Evolutionary conservation across 2,329 filamentous ascomycete species (phyloP).

Genomic region (Fusarium haematococcum): DNA sequence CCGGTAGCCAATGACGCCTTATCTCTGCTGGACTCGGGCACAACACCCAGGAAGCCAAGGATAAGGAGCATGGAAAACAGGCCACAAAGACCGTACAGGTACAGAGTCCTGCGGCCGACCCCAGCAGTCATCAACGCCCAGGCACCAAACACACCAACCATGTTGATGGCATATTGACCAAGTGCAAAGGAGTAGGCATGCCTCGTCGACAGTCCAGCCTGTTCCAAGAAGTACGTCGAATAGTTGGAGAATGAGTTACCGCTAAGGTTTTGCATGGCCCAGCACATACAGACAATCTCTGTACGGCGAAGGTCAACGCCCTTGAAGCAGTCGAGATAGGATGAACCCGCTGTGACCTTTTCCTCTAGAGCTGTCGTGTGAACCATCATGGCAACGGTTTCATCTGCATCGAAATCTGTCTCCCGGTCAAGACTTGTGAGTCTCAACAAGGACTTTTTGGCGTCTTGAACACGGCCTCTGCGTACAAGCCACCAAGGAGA

Average conservation of each 20-base stretch:
- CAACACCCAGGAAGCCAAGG: constrained; percentile 85
- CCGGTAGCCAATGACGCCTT: constrained; percentile 80
- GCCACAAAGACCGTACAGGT: constrained; percentile 80
- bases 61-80: constrained; percentile 82
- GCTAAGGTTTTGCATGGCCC: constrained; percentile 73
- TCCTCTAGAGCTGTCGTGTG: constrained; percentile 87
- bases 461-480: constrained; percentile 71
- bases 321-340: constrained; percentile 86
- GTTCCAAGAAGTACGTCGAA: constrained; percentile 72
- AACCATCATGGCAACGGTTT: constrained; percentile 92
- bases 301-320: constrained; percentile 83
- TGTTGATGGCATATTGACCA: constrained; percentile 77
- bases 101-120: constrained; percentile 80
- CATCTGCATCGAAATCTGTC: constrained; percentile 81
- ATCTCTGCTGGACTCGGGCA: constrained; percentile 68
- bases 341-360: constrained; percentile 77
- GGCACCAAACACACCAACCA: constrained; percentile 83
- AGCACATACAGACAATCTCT: constrained; percentile 74
- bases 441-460: constrained; percentile 73
- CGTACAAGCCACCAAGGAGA: constrained; percentile 82
- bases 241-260: constrained; percentile 75
- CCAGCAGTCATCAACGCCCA: constrained; percentile 84
- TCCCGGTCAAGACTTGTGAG: constrained; percentile 73
- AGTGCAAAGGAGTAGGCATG: constrained; percentile 68
- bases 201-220: constrained; percentile 66